Base-by-base conservation (phyloP, 495 filamentous ascomycete species). In the Talaromyces wortmannii region DNA sequence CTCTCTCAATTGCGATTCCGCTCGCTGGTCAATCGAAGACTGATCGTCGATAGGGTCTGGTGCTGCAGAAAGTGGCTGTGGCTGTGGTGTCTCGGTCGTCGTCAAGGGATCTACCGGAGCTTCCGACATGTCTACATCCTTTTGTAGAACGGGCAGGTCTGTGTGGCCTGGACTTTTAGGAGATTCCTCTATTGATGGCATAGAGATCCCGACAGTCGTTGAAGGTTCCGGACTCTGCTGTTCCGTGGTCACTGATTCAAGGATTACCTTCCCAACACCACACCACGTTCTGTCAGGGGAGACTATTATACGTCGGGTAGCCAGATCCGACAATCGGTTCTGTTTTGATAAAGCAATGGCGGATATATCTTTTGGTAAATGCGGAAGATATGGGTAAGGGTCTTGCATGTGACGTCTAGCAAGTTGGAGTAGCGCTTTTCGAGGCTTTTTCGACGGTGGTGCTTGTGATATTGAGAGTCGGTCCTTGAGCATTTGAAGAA, bases 341-440 rank as follows among this genome's bases (percentile, higher is more conserved):
- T 2, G 67, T 61, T 45, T 67, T 59, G 7, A 78, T 66, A 46
- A 78, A 46, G 36, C 47, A 53, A 61, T 61, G 16, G 55, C 49
- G 17, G 43, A 46, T 53, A 45, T 32, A 10, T 53, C 18, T 53
- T 32, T 40, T 48, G 71, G 64, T 7, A 79, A 73, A 29, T 82
- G 64, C 5, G 88, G 89, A 0, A 95, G 77, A 62, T 87, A 95
- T 3, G 89, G 83, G 59, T 88, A 88, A 4, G 86, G 87, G 60
- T 95, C 89, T 10, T 88, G 73, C 48, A 85, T 83, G 52, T 78
- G 83, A 15, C 43, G 50, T 59, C 77, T 81, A 16, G 96, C 73
- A 32, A 77, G 73, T 30, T 76, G 73, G 6, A 86, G 76, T 15
- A 96, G 69, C 8, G 78, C 77, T 57, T 80, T 86, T 57, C 85